Evolutionary conservation across 768 basidiomycete species (phyloP).

Genomic region (Rhodotorula graminis): DNA sequence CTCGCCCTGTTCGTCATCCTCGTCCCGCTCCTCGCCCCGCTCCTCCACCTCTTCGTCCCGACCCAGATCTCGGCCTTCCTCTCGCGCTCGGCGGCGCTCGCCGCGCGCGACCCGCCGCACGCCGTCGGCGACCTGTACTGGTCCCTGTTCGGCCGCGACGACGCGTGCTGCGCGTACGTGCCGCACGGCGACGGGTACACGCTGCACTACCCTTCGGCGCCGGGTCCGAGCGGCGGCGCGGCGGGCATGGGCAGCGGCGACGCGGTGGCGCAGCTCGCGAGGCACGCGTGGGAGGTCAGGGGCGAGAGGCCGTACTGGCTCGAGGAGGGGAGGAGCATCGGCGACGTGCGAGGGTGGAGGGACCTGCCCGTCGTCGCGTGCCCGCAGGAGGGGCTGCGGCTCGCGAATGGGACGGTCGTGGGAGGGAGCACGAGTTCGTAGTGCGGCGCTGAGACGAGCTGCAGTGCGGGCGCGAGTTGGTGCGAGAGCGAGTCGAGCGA

Average conservation of each 20-base stretch:
- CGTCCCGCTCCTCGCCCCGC: conserved; percentile 21
- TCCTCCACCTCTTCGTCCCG: conserved; percentile 31
- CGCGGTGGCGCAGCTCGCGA: conserved; percentile 7
- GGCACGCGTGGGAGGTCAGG: conserved; percentile 30
- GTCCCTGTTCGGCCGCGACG: conserved; percentile 39
- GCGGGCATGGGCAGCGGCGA: background rate
- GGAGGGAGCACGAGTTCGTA: background rate
- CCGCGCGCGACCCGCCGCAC: background rate
- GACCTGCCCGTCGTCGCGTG: conserved; percentile 24
- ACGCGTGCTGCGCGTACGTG: conserved; percentile 41
- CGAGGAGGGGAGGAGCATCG: background rate
- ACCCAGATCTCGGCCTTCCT: conserved; percentile 26
- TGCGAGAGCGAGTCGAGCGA: no score
- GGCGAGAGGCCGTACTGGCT: conserved; percentile 23
- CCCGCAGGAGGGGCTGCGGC: conserved; percentile 26
- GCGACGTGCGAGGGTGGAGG: background rate
- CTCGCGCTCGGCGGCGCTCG: conserved; percentile 5
- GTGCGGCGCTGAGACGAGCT: no score
- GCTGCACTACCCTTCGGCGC: conserved; percentile 33
- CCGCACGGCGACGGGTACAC: conserved; percentile 44
- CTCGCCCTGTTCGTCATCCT: conserved; percentile 26
- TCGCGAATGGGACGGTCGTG: conserved; percentile 20
- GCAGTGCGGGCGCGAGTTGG: no score
- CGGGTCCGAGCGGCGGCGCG: background rate
- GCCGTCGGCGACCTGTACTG: conserved; percentile 38